Base-by-base conservation (phyloP, 129 eudicot species). In the Glebionis coronaria region DNA sequence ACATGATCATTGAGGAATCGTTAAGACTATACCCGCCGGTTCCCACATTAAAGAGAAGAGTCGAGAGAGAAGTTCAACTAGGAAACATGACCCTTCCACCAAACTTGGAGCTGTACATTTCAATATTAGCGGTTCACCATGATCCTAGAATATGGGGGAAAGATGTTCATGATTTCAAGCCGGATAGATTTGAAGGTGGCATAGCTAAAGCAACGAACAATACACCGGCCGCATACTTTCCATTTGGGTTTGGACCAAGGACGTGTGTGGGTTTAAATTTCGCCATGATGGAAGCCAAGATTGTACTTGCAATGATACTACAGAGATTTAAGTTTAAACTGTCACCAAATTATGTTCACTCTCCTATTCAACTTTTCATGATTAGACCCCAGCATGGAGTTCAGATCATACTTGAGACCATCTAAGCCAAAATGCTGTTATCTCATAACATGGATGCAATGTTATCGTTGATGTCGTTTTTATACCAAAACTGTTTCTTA, bases 241-340 rank as follows among this genome's bases (percentile, higher is more conserved):
- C 97, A 45, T 91, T 84, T 40, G 95, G 91, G 40, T 82, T 79
- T n/a, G 95, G 95, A 11, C 95, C 95, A 35, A 64, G 91, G 49
- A 85, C 79, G 12, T 88, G 95, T 40, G 82, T 88, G 14, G 95
- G 91, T 15, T 35, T 85, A 13, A 82, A 80, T 68, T 88, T 88
- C 63, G 91, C 95, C 2, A 59, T 75, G 0, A 42, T 55, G 1
- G 95, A 88, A 73, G 88, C 95, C 13, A 85, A 85, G 80, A 78
- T 80, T 55, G 87, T 80, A 11, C 86, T 88, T 47, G 79, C 78
- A 5, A 88, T 82, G 91, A 85, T 88, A 55, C 72, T 88, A 64
- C 88, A 88, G 15, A 76, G 82, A 12, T 88, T 70, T 50, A 68
- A 29, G 69, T 80, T 88, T 76, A 79, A 80, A 52, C 23, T 88